A percentile compares a stretch with the other conserved stretches of the same genome.
Conservation (phyloP, 345 rosid genomes). For the Litchi chinensis region DNA sequence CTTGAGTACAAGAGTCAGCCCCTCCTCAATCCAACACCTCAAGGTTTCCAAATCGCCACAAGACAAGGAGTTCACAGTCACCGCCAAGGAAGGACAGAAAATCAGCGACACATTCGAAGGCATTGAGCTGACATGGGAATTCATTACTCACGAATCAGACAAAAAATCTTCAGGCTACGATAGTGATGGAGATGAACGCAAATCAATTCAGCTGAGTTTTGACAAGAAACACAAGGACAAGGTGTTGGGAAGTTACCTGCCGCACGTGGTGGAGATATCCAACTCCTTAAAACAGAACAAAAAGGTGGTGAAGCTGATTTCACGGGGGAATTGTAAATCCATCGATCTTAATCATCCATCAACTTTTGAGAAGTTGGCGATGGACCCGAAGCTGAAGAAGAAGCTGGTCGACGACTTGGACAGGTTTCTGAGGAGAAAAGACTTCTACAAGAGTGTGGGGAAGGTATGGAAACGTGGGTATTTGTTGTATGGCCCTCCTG, state of each 20-base stretch:
- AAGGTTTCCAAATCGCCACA: constrained; percentile 10
- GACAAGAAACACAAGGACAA: constrained; percentile 21
- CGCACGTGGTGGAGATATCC: constrained; percentile 18
- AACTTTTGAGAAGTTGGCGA: constrained; percentile 38
- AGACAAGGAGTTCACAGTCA: constrained; percentile 18
- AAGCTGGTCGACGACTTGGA: constrained; percentile 34
- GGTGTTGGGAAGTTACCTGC: constrained; percentile 20
- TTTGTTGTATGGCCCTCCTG: constrained; percentile 30
- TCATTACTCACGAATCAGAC: constrained; percentile 11
- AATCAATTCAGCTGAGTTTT: constrained; percentile 21
- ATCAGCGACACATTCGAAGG: constrained; percentile 29
- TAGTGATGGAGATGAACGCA: not conserved
- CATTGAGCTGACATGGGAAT: constrained; percentile 29
- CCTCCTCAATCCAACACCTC: constrained; percentile 6
- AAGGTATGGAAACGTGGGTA: constrained; percentile 30
- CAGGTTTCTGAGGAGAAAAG: constrained; percentile 23
- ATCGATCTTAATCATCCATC: constrained; percentile 37
- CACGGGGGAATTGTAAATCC: constrained; percentile 2
- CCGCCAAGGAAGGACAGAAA: constrained; percentile 26
- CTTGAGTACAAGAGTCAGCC: constrained; percentile 7
- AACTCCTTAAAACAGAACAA: constrained; percentile 22
- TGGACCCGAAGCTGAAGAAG: constrained; percentile 26
- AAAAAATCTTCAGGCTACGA: not conserved
- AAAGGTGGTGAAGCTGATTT: constrained; percentile 23
- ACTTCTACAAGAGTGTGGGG: constrained; percentile 14